Evolutionary conservation across 1,284 basidiomycete genomes (phyloP), one percentile per base, ranked within the genome.

Genomic region (Papiliotrema laurentii): DNA sequence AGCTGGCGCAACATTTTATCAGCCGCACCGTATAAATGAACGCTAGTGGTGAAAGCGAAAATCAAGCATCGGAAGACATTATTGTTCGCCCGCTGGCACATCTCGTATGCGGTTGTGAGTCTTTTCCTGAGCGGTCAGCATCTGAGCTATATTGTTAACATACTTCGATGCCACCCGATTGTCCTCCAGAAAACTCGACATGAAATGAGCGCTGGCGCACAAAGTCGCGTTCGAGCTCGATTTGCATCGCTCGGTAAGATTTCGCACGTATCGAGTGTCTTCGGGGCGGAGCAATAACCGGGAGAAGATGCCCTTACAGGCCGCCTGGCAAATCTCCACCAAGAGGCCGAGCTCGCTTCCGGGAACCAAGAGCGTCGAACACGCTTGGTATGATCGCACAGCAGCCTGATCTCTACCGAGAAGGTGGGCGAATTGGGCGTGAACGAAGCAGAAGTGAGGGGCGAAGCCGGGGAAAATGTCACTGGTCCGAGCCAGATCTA

Each of bases 11-110:
- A 45, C 39, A 56, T 59, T 10, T 58, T 43, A 4, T 69, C 61
- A 18, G 53, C 49, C 21, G 58, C 57, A 14, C 67, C 64, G 43
- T 63, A 67, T 40, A 62, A 45, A 45, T 68, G 65, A 3, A 55
- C 50, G 13, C 56, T 59, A 1, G 69, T 68, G 6, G 68, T 69
- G 57, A 69, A 68, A 11, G 70, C 66, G 28, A 70, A 72, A 19
- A 71, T 63, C 26, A 72, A 51, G 2, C 51, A 39, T 30, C 64
- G 57, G 10, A 70, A 53, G 21, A 68, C 44, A 43, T 62, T 60
- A 45, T 63, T 58, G 47, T 61, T 60, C 28, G 62, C 51, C 40
- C 53, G 53, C 22, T 53, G 49, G 10, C 45, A 45, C 18, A 65
- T 47, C 19, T 66, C 60, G 44, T 68, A 69, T 16, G 68, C 60